Percentiles rank a stretch among this genome's conserved stretches.
phyloP scores from a whole-genome alignment of 2,329 filamentous ascomycete species.

The Alternaria incomplexa region DNA sequence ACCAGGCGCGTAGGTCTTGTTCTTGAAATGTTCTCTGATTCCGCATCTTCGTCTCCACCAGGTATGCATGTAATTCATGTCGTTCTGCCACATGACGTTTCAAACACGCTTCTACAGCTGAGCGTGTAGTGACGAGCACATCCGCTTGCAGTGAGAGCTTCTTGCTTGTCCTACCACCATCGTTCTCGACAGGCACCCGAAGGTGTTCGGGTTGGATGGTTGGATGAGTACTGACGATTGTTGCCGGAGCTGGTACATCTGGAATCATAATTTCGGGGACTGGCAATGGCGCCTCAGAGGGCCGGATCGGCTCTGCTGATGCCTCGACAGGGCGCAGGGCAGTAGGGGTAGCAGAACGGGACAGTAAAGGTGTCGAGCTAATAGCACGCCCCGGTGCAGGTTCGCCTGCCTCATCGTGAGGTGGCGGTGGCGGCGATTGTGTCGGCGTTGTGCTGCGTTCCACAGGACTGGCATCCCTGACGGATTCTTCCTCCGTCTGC shows the following conservation, averaged over 20 bases:
- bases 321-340: neutral
- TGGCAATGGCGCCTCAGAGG: neutral
- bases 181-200: neutral
- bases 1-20: constrained; percentile 17
- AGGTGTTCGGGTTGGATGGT: neutral
- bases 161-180: neutral
- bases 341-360: neutral
- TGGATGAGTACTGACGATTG: neutral
- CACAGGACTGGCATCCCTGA: neutral
- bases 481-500: neutral
- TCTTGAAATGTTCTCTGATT: constrained; percentile 30
- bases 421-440: neutral
- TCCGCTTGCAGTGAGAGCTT: constrained; percentile 1
- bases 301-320: neutral
- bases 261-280: neutral
- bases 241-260: neutral
- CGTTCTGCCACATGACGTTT: constrained; percentile 17
- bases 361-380: neutral
- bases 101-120: constrained; percentile 17
- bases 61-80: constrained; percentile 23
- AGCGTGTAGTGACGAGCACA: constrained; percentile 11
- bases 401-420: neutral
- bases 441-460: neutral
- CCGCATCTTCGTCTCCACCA: constrained; percentile 20
- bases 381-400: neutral